phyloP scores from a whole-genome alignment of 208 protist genomes.

The Wallacemonas sp. region DNA sequence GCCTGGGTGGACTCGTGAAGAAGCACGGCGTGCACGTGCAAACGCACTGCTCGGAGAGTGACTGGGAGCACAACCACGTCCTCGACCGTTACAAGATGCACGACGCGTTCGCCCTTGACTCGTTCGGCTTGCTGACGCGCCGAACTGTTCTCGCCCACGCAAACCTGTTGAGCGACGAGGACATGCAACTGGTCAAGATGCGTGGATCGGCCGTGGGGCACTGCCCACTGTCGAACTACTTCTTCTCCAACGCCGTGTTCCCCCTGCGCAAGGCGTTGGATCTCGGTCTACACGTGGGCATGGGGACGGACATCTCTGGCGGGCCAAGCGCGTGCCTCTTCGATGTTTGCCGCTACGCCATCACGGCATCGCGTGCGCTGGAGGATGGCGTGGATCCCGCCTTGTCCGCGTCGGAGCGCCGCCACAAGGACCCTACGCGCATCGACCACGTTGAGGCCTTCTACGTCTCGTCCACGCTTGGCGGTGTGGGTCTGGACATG shows the following conservation, averaged over 20 bases:
- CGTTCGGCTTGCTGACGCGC: constrained; percentile 78
- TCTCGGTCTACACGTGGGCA: constrained; percentile 78
- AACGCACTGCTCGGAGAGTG: constrained; percentile 79
- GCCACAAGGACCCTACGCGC: constrained; percentile 17
- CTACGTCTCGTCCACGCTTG: constrained; percentile 87
- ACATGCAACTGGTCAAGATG: constrained; percentile 71
- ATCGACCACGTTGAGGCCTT: constrained; percentile 76
- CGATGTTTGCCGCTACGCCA: constrained; percentile 70
- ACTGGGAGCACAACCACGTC: constrained; percentile 92
- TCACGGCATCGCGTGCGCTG: constrained; percentile 63
- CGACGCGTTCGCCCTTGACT: constrained; percentile 86
- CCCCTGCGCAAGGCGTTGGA: constrained; percentile 62
- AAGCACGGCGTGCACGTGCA: constrained; percentile 80
- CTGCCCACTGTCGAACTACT: constrained; percentile 94
- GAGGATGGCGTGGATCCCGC: constrained; percentile 55
- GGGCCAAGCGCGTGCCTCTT: constrained; percentile 88
- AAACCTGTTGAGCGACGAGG: constrained; percentile 72
- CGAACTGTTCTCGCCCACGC: constrained; percentile 89
- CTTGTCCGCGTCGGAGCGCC: constrained; percentile 27
- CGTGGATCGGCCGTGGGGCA: constrained; percentile 78
- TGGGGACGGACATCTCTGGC: constrained; percentile 95
- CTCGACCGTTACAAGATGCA: constrained; percentile 79
- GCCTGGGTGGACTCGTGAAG: constrained; percentile 68
- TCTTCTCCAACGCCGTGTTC: constrained; percentile 81
- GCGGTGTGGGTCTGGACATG: constrained; percentile 83